These are phyloP conservation scores for Capronia coronata DNA, from an alignment of 2,329 filamentous ascomycete genomes.

Conservation along the genomic window DNA sequence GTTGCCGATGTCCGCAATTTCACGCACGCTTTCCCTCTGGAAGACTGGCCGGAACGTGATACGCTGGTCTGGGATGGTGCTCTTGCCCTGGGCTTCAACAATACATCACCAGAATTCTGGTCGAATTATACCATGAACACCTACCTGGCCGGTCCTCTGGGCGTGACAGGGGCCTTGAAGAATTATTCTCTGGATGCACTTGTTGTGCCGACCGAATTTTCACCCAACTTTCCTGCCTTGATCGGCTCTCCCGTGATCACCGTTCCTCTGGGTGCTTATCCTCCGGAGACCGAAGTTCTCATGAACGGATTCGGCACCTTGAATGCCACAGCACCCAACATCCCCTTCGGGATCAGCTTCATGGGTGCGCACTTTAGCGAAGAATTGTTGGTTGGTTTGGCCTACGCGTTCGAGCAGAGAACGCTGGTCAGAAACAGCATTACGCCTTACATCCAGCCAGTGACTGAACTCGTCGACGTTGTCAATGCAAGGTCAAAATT, in stretches of 20 bases:
- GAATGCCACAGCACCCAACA: conserved; percentile 48
- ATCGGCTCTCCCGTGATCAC: conserved; percentile 57
- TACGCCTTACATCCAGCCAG: conserved; percentile 20
- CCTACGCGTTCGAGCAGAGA: conserved; percentile 62
- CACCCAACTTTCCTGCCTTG: conserved; percentile 47
- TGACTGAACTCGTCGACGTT: conserved; percentile 26
- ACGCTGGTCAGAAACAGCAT: conserved; percentile 42
- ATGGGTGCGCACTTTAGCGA: conserved; percentile 57
- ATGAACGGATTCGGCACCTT: conserved; percentile 47
- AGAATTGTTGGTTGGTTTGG: conserved; percentile 55
- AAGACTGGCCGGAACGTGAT: conserved; percentile 58
- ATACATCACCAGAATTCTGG: conserved; percentile 54
- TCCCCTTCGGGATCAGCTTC: conserved; percentile 59
- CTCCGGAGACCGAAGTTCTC: conserved; percentile 43
- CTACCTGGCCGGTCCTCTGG: conserved; percentile 52
- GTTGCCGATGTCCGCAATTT: conserved; percentile 50
- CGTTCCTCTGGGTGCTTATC: conserved; percentile 56
- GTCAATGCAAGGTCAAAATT: conserved; percentile 11
- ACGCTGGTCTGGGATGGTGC: conserved; percentile 52
- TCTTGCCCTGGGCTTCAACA: conserved; percentile 51
- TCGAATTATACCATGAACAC: conserved; percentile 48
- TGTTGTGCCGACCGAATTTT: conserved; percentile 51
- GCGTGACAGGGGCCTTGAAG: conserved; percentile 54
- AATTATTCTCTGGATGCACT: conserved; percentile 56
- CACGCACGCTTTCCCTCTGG: conserved; percentile 48